Percentiles rank a stretch among this genome's conserved stretches.
phyloP scores from a whole-genome alignment of 169 alveolate genomes.

The Eimeria falciformis region DNA sequence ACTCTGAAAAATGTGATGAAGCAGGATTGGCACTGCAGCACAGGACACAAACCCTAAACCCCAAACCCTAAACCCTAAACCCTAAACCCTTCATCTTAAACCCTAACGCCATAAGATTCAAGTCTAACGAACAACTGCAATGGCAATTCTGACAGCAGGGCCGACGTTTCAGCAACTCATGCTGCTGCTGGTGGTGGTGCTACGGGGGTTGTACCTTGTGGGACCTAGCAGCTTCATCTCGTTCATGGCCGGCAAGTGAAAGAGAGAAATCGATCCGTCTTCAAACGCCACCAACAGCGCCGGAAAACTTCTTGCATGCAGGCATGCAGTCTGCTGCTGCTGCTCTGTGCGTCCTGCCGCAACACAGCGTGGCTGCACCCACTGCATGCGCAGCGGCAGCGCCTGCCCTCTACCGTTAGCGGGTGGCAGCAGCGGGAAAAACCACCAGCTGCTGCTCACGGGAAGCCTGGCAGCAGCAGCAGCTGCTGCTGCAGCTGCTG shows the following conservation, averaged over 20 bases:
- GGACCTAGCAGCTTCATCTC: constrained; percentile 32
- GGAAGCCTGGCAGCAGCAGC: constrained; percentile 48
- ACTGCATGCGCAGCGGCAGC: constrained; percentile 36
- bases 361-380: constrained; percentile 32
- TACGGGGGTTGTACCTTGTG: constrained; percentile 33
- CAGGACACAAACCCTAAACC: constrained; percentile 19
- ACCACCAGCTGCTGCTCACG: constrained; percentile 39
- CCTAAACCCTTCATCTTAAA: neutral
- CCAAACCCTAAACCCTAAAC: constrained; percentile 15
- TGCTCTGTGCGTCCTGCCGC: neutral
- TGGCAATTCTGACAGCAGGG: neutral
- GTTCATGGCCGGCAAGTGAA: neutral
- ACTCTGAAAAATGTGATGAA: neutral
- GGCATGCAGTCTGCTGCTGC: constrained; percentile 21
- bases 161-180: neutral
- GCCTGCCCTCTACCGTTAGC: neutral
- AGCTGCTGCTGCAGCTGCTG: constrained; percentile 57
- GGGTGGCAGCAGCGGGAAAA: neutral
- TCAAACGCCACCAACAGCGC: constrained; percentile 24
- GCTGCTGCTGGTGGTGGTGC: neutral
- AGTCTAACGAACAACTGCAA: neutral
- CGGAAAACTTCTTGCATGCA: neutral
- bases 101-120: neutral
- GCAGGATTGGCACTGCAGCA: constrained; percentile 33
- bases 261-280: constrained; percentile 20